A percentile compares a stretch with the other conserved stretches of the same genome.
phyloP scores from a whole-genome alignment of 768 basidiomycete genomes.

The Suillus decipiens region DNA sequence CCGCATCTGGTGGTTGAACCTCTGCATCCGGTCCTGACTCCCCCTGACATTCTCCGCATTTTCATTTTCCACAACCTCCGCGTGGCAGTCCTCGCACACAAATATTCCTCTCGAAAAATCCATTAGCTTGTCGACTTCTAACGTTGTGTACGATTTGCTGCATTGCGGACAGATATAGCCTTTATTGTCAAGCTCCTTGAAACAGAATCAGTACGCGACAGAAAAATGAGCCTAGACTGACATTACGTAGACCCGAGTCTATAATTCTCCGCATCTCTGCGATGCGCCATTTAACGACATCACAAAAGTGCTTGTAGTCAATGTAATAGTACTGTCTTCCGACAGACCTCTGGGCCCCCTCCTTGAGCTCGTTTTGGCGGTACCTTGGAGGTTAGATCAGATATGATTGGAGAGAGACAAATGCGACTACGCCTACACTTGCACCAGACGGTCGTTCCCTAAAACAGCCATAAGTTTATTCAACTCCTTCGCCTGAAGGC shows the following conservation, averaged over 20 bases:
- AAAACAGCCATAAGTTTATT: constrained; percentile 86
- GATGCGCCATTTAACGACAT: constrained; percentile 97
- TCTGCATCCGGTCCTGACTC: constrained; percentile 93
- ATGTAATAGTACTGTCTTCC: constrained; percentile 96
- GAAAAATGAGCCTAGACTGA: constrained; percentile 37
- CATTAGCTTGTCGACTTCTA: constrained; percentile 85
- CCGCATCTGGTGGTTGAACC: constrained; percentile 90
- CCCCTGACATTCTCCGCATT: constrained; percentile 82
- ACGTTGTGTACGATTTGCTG: constrained; percentile 76
- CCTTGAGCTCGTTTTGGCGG: constrained; percentile 89
- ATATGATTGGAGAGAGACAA: constrained; percentile 3
- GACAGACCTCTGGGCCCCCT: constrained; percentile 84
- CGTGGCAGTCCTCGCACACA: constrained; percentile 84
- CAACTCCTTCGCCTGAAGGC: constrained; percentile 85
- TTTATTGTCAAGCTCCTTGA: constrained; percentile 91
- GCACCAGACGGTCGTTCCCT: constrained; percentile 74
- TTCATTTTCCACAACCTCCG: constrained; percentile 90
- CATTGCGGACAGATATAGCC: constrained; percentile 97
- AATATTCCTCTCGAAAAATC: constrained; percentile 67
- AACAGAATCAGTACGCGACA: neutral
- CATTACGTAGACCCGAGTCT: constrained; percentile 87
- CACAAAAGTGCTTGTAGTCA: constrained; percentile 92
- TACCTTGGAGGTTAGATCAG: constrained; percentile 49
- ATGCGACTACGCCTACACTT: constrained; percentile 54
- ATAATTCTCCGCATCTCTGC: constrained; percentile 90